Evolutionary conservation across 1,284 basidiomycete species (phyloP).

Genomic region (Leccinum griseonigrum): DNA sequence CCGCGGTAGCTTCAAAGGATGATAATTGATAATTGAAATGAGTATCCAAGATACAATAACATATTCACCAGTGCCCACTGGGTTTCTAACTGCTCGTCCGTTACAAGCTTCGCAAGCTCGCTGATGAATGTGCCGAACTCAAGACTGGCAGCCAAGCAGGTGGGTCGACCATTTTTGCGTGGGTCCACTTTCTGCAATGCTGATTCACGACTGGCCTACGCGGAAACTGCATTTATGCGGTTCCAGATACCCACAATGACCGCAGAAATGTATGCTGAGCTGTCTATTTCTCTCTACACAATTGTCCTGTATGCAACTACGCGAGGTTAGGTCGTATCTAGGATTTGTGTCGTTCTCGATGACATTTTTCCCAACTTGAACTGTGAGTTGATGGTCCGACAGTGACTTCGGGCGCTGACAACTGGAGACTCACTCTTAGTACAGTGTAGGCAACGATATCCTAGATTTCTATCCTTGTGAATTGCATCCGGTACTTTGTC

Average conservation of each 20-base stretch:
- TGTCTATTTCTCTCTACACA: not conserved
- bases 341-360: not conserved
- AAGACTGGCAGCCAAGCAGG: not conserved
- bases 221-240: conserved; percentile 2
- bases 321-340: conserved; percentile 3
- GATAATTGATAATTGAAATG: too few species aligned
- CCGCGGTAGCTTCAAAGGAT: not conserved
- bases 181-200: conserved; percentile 3
- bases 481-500: not conserved
- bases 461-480: not conserved
- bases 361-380: not conserved
- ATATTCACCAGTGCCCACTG: too few species aligned
- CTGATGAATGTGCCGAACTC: not conserved
- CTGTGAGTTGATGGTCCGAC: not conserved
- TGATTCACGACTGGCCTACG: too few species aligned
- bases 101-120: not conserved
- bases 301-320: not conserved
- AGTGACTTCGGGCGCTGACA: not conserved
- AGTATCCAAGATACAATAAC: not conserved
- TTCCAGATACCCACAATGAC: not conserved
- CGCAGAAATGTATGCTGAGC: not conserved
- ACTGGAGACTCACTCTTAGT: not conserved
- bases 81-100: not conserved
- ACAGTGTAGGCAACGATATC: not conserved
- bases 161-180: not conserved